Percentiles rank a stretch among this genome's conserved stretches.
Evolutionary conservation across 2,329 filamentous ascomycete genomes (phyloP).

Genomic region (Aspergillus bombycis): DNA sequence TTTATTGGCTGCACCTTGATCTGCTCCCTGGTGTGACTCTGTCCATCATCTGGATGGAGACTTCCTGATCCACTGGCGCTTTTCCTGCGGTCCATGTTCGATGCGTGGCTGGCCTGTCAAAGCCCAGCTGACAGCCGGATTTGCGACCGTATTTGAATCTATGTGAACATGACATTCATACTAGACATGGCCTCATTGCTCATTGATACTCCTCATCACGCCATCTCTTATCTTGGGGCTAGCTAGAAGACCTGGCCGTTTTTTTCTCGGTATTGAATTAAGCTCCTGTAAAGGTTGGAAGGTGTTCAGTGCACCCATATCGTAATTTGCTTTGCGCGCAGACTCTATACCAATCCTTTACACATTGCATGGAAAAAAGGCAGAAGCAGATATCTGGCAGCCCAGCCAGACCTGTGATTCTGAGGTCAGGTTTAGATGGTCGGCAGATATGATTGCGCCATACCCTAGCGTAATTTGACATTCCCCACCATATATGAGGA

Average conservation of each 20-base stretch:
- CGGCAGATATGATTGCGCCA: background rate
- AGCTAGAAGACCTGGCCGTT: fast-evolving
- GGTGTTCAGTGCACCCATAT: background rate
- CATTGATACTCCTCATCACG: slow-evolving; percentile 7
- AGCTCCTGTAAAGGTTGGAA: background rate
- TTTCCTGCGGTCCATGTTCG: background rate
- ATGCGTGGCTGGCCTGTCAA: background rate
- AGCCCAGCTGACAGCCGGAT: background rate
- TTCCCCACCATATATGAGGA: background rate
- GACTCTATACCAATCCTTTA: background rate
- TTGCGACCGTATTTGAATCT: background rate
- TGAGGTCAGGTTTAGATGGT: background rate
- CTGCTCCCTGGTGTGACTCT: background rate
- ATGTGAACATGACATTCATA: background rate
- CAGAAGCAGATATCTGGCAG: background rate
- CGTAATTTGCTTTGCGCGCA: background rate
- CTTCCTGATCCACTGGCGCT: background rate
- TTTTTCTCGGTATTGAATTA: background rate
- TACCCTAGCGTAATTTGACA: background rate
- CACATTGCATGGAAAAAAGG: background rate
- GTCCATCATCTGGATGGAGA: background rate
- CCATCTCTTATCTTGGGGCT: slow-evolving; percentile 2
- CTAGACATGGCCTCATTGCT: slow-evolving; percentile 1
- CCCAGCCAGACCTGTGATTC: background rate
- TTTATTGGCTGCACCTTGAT: slow-evolving; percentile 7